Evolutionary conservation across 2,329 filamentous ascomycete species (phyloP).

Genomic region (Fusarium sp.): DNA sequence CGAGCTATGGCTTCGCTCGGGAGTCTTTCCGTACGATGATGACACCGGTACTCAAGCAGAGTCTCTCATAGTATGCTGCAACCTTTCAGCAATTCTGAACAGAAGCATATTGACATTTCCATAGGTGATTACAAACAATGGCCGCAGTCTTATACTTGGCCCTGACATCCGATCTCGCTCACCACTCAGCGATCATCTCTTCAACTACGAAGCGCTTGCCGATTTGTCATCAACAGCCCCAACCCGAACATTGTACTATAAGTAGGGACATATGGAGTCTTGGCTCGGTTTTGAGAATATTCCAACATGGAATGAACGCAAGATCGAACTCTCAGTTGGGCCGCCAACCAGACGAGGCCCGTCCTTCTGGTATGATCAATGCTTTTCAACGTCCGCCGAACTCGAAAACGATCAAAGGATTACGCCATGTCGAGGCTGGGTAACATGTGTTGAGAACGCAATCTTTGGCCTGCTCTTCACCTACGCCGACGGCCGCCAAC

Average conservation of each 20-base stretch:
- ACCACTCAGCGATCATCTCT: background rate
- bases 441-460: fast-evolving
- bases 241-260: background rate
- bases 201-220: background rate
- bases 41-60: background rate
- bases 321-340: background rate
- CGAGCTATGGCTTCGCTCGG: background rate
- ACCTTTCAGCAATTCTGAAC: fast-evolving
- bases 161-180: background rate
- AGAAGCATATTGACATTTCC: background rate
- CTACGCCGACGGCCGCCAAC: background rate
- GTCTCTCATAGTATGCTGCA: background rate
- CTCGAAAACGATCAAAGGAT: background rate
- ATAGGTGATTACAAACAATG: background rate
- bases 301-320: background rate
- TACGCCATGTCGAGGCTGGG: background rate
- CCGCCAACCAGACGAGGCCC: background rate
- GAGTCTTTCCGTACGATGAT: background rate
- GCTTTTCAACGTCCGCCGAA: background rate
- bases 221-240: background rate
- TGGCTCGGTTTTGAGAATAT: background rate
- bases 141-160: background rate
- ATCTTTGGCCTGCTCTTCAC: background rate
- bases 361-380: background rate
- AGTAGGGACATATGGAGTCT: fast-evolving